These are phyloP conservation scores for Phragmites australis DNA, from an alignment of 176 grass and related monocot genomes.

Conservation along the genomic window DNA sequence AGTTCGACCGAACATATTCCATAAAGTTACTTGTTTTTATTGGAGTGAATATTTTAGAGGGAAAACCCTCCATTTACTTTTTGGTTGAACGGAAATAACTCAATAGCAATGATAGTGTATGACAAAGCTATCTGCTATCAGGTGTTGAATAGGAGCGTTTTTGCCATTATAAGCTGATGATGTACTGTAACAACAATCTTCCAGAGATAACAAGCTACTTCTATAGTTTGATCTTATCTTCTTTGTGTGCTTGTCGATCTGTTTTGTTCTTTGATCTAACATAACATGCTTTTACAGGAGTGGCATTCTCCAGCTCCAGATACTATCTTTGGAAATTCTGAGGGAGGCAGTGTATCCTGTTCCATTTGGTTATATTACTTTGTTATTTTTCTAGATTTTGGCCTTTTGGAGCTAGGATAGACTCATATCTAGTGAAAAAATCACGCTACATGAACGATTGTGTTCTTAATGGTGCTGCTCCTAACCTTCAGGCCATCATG, in stretches of 20 bases:
- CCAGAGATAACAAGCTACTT: conserved; percentile 5
- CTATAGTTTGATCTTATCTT: conserved; percentile 13
- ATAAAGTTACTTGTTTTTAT: not conserved
- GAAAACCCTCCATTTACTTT: not conserved
- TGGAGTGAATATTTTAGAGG: not conserved
- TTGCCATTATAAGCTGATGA: conserved; percentile 28
- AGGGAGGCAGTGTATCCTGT: conserved; percentile 95
- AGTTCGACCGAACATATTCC: not conserved
- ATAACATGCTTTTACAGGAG: conserved; percentile 64
- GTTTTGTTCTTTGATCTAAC: conserved; percentile 41
- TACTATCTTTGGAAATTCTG: conserved; percentile 91
- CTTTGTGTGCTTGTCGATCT: conserved; percentile 16
- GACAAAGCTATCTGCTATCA: not conserved
- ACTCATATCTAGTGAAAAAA: too few species aligned
- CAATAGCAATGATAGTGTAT: not conserved
- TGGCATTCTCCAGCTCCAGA: conserved; percentile 87
- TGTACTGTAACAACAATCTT: conserved; percentile 16
- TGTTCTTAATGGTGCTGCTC: too few species aligned
- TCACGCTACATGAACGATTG: too few species aligned
- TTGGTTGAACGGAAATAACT: conserved; percentile 10
- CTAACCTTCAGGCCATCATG: too few species aligned
- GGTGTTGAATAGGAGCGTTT: conserved; percentile 24
- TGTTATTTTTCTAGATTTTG: not conserved
- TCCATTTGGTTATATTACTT: conserved; percentile 13
- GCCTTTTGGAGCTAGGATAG: conserved; percentile 20